Percentiles rank a stretch among this genome's conserved stretches.
These are phyloP conservation scores for Aspergillus ochraceus DNA, from an alignment of 2,329 filamentous ascomycete species.

Conservation along the genomic window DNA sequence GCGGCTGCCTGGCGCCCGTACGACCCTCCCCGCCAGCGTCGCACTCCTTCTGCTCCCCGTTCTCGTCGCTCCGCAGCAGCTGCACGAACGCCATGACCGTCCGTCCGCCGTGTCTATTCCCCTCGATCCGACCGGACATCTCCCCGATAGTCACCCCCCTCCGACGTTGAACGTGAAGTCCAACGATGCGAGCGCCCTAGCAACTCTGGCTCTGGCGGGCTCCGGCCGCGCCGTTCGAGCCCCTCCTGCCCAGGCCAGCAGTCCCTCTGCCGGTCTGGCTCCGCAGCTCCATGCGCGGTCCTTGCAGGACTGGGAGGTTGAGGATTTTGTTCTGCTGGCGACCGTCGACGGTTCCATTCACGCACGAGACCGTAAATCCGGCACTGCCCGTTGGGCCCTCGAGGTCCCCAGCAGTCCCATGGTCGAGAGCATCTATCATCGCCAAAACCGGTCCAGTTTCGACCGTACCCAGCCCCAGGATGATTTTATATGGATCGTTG, in stretches of 20 bases:
- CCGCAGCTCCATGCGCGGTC: constrained; percentile 93
- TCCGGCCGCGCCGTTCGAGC: constrained; percentile 80
- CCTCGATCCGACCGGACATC: constrained; percentile 22
- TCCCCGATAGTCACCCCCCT: constrained; percentile 20
- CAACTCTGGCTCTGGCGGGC: constrained; percentile 92
- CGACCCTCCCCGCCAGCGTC: constrained; percentile 56
- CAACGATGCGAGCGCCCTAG: constrained; percentile 87
- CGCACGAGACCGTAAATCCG: constrained; percentile 84
- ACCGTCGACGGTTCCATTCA: constrained; percentile 98
- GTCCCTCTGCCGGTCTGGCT: constrained; percentile 65
- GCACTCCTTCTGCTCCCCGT: constrained; percentile 60
- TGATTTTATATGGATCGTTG: constrained; percentile 92
- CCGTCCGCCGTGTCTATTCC: constrained; percentile 30
- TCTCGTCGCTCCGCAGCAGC: constrained; percentile 67
- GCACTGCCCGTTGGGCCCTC: constrained; percentile 80
- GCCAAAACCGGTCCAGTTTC: constrained; percentile 65
- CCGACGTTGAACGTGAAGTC: constrained; percentile 37
- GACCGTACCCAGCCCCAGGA: constrained; percentile 64
- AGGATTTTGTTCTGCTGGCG: constrained; percentile 99
- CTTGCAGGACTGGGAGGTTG: constrained; percentile 98
- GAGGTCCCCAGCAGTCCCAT: constrained; percentile 77
- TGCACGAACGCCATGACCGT: constrained; percentile 38
- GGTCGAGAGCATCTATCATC: constrained; percentile 84
- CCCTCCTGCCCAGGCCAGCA: constrained; percentile 74
- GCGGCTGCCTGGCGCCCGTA: constrained; percentile 62